Evolutionary conservation across 345 rosid species (phyloP), one percentile per base, ranked within the genome.

Genomic region (Murraya paniculata): DNA sequence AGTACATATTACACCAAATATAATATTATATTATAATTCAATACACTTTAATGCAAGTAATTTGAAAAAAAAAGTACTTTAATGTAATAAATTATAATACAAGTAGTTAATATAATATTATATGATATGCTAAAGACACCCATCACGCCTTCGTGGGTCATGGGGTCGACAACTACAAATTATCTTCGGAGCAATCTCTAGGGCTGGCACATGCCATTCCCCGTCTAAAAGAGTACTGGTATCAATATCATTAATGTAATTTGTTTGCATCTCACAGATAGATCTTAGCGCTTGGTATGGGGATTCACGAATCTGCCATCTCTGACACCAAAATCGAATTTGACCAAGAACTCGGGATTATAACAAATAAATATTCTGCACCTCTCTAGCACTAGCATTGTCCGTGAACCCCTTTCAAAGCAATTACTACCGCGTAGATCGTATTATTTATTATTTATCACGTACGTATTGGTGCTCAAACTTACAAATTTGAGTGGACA

Each of bases 241-340:
- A 79, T 74, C 53, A 85, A n/a, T n/a, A n/a, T 74, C 53, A 85
- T 86, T 78, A n/a, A 79, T 59, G 55, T 61, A 62, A 71, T 71
- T 79, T 75, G 78, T 78, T 70, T 79, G 70, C 57, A 77, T 82
- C 75, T 76, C 64, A 70, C 64, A 50, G 28, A 10, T 64, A 57
- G 76, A 77, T 36, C 73, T 24, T 21, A 76, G 27, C 10, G 10
- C 66, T 71, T 36, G 67, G 65, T 68, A 62, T 62, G 67, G 68
- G 77, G 67, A 48, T 74, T 77, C 76, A 28, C 39, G 81, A 83
- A 84, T 24, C 81, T 80, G 72, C 83, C 50, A 67, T 36, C 21
- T 41, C 75, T 56, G 77, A 79, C 82, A 59, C 6, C 74, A 68
- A 78, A 41, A 73, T 77, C 78, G 28, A 19, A 19, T 62, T 41